A percentile compares a stretch with the other conserved stretches of the same genome.
phyloP scores from a whole-genome alignment of 345 rosid genomes.

The Citropsis articulata region DNA sequence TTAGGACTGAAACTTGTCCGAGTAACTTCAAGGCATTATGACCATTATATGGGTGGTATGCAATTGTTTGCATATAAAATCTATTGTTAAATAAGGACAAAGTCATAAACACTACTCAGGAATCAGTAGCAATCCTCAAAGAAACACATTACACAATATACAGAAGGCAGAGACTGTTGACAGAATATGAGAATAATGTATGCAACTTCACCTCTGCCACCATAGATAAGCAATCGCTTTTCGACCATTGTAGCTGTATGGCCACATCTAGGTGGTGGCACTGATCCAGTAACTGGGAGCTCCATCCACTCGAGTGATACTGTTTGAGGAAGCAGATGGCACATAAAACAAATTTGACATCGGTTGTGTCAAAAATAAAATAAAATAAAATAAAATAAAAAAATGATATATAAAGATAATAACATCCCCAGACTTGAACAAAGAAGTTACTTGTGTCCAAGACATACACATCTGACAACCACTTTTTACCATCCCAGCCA shows the following conservation, averaged over 20 bases:
- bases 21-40: background rate
- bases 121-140: background rate
- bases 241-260: slow-evolving; percentile 96
- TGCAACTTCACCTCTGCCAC: slow-evolving; percentile 78
- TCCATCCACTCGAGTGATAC: slow-evolving; percentile 98
- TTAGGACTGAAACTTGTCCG: background rate
- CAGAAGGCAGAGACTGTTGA: background rate
- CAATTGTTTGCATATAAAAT: background rate
- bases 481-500: slow-evolving; percentile 99
- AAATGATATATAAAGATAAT: slow-evolving; percentile 5
- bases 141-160: background rate
- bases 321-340: slow-evolving; percentile 29
- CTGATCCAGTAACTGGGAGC: slow-evolving; percentile 70
- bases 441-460: slow-evolving; percentile 80
- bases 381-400: too few relatives aligned
- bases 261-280: slow-evolving; percentile 97
- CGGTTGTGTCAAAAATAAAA: background rate
- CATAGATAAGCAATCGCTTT: slow-evolving; percentile 88
- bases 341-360: background rate
- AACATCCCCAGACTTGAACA: slow-evolving; percentile 11
- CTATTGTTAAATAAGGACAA: background rate
- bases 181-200: background rate
- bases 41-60: background rate
- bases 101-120: background rate
- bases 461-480: slow-evolving; percentile 95